Evolutionary conservation across 352 stramenopile species (phyloP).

Genomic region (Phytophthora tubulina): DNA sequence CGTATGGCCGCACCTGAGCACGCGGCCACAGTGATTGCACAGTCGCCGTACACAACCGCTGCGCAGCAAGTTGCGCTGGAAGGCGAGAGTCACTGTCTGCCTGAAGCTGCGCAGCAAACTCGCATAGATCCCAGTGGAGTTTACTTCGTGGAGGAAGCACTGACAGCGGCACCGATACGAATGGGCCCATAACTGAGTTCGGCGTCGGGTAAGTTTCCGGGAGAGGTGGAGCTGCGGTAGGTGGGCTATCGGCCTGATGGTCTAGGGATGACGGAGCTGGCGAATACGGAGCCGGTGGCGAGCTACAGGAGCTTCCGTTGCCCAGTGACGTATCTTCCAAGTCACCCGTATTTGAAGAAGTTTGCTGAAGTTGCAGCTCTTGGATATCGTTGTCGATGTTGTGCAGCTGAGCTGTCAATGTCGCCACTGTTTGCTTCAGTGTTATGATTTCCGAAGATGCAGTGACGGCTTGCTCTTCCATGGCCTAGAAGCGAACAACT

Average conservation of each 20-base stretch:
- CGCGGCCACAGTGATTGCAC: conserved; percentile 94
- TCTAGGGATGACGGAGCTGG: conserved; percentile 46
- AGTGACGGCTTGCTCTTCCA: conserved; percentile 47
- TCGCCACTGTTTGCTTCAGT: conserved; percentile 59
- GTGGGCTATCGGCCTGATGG: conserved; percentile 35
- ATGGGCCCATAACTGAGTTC: conserved; percentile 73
- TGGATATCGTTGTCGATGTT: conserved; percentile 55
- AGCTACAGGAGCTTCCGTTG: conserved; percentile 41
- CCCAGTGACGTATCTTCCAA: conserved; percentile 38
- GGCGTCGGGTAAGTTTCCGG: conserved; percentile 55
- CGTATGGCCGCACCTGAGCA: conserved; percentile 97
- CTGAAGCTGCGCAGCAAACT: conserved; percentile 85
- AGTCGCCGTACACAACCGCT: conserved; percentile 80
- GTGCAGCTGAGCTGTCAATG: conserved; percentile 52
- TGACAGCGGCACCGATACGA: conserved; percentile 87
- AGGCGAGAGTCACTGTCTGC: conserved; percentile 73
- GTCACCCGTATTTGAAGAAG: conserved; percentile 16
- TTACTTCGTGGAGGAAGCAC: conserved; percentile 87
- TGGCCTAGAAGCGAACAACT: conserved; percentile 32
- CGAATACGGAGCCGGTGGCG: conserved; percentile 45
- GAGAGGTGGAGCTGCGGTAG: conserved; percentile 36
- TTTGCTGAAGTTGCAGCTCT: conserved; percentile 51
- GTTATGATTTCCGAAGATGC: conserved; percentile 48
- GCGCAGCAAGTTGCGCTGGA: conserved; percentile 77
- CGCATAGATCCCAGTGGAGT: conserved; percentile 90